Base-by-base conservation (phyloP, 345 rosid species). In the Eucalyptus paniculata region DNA sequence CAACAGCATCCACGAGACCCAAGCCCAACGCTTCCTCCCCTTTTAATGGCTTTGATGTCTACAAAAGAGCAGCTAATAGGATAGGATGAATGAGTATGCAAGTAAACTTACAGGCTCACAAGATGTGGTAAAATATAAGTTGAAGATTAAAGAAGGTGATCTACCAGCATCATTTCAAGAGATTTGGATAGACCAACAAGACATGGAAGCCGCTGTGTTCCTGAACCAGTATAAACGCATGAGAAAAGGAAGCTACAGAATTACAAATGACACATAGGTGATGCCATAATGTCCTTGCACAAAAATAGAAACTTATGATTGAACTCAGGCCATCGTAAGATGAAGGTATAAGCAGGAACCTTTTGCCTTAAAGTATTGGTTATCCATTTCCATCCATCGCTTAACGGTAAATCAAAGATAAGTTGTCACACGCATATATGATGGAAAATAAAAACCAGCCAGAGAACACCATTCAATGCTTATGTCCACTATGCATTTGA, bases 161-260 rank as follows among this genome's bases (percentile, higher is more conserved):
- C 87, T 93, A 97, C 99, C 99, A 98, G 92, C 94, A 98, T 98
- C 99, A 98, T 98, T 92, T 97, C 99, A 88, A 98, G 99, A 94
- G 96, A 94, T 90, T 96, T 98, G 44, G 97, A 72, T 83, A 97
- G 95, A 89, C 99, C 99, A 91, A 98, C 99, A 91, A 98, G 99
- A 88, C 97, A 97, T 6, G 99, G 99, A 91, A 97, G 99, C 86
- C 99, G 95, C 90, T 98, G 99, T 13, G 99, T 96, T 90, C 99
- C 99, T 97, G 94, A 86, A 69, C 44, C 93, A 92, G 91, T 72
- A 81, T 88, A 94, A 72, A 90, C 60, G 83, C 86, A 49, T n/a
- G 87, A 89, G 88, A 89, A 67, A 87, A 56, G 15, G 45, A 72
- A 72, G 82, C 45, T 40, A 9, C 72, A 15, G 42, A 65, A 62